Percentiles rank a stretch among this genome's conserved stretches.
Conservation (phyloP, 2,329 filamentous ascomycete species). For the Xylaria sp. region DNA sequence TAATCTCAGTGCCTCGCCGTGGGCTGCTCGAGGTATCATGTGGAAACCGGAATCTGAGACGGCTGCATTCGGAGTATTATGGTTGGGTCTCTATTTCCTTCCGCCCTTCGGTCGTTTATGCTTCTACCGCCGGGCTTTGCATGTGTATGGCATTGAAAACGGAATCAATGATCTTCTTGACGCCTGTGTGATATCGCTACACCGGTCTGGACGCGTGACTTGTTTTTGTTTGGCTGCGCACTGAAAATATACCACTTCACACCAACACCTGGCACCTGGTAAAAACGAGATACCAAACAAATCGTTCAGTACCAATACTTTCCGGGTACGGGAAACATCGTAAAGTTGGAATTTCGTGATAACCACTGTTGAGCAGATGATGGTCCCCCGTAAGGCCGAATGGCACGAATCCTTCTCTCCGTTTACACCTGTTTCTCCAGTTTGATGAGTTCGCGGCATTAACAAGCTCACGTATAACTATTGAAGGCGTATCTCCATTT, state of each 20-base stretch:
- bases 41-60: constrained; percentile 37
- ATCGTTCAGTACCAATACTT: not conserved
- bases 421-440: too few species aligned
- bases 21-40: constrained; percentile 34
- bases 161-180: constrained; percentile 55
- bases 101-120: constrained; percentile 38
- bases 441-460: too few species aligned
- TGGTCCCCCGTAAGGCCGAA: too few species aligned
- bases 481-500: too few species aligned
- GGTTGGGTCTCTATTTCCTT: constrained; percentile 51
- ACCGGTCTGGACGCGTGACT: not conserved
- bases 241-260: not conserved
- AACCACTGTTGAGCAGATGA: too few species aligned
- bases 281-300: not conserved
- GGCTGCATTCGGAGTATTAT: constrained; percentile 50
- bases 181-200: constrained; percentile 13
- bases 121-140: constrained; percentile 40
- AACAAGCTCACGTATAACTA: too few species aligned
- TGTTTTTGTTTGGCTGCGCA: not conserved
- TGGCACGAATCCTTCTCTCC: too few species aligned
- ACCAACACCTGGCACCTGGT: not conserved
- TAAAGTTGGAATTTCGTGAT: too few species aligned
- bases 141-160: constrained; percentile 61
- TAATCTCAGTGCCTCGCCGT: constrained; percentile 29
- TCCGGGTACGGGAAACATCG: too few species aligned